phyloP scores from a whole-genome alignment of 2,329 filamentous ascomycete genomes.

The Fusarium tupiense region DNA sequence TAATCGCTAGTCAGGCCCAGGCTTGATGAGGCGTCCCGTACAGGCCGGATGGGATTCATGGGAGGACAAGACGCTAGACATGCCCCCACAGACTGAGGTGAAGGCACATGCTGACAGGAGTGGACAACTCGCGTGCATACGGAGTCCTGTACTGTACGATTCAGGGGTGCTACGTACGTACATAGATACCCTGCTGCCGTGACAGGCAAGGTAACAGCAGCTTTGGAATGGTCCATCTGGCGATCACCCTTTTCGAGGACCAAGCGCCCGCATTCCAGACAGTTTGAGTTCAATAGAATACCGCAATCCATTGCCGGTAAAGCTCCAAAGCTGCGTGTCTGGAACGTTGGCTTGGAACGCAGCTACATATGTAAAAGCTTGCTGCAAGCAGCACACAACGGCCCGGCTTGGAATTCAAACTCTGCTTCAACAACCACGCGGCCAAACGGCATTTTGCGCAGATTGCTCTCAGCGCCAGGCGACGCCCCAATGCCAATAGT shows the following conservation, averaged over 20 bases:
- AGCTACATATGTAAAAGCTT: conserved; percentile 6
- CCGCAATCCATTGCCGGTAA: not conserved
- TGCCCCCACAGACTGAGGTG: not conserved
- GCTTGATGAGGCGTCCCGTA: conserved; percentile 25
- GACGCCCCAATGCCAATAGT: conserved; percentile 25
- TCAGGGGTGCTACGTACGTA: conserved; percentile 25
- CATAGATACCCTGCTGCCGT: not conserved
- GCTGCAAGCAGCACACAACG: not conserved
- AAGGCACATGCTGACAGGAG: conserved; percentile 23
- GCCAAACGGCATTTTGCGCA: conserved; percentile 9
- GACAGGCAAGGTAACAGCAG: conserved; percentile 15
- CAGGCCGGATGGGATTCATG: not conserved
- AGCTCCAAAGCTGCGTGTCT: not conserved
- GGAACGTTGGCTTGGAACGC: conserved; percentile 23
- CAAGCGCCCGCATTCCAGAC: conserved; percentile 22
- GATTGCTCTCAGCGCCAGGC: conserved; percentile 16
- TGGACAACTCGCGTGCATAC: conserved; percentile 19
- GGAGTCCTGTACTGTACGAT: conserved; percentile 13
- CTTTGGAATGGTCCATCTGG: conserved; percentile 9
- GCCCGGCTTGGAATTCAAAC: conserved; percentile 14
- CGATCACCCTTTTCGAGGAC: conserved; percentile 11
- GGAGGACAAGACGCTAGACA: conserved; percentile 17
- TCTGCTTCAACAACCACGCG: not conserved
- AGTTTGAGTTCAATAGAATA: conserved; percentile 7
- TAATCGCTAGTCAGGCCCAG: conserved; percentile 4